phyloP scores from a whole-genome alignment of 768 basidiomycete species.

The Mycena crocata region DNA sequence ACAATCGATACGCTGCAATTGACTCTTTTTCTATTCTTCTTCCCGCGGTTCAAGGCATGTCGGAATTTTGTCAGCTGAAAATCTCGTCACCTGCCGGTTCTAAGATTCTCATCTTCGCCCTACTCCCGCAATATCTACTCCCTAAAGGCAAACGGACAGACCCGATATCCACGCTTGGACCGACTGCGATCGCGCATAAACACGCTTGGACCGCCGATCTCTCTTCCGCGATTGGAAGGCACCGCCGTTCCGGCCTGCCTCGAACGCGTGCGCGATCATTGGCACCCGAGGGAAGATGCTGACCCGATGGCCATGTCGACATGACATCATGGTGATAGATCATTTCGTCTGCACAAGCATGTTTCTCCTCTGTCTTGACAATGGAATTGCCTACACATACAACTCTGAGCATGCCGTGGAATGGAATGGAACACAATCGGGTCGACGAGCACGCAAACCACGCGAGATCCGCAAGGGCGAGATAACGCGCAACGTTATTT shows the following conservation, averaged over 20 bases:
- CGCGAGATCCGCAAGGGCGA: background rate
- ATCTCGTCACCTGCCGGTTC: background rate
- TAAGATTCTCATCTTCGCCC: background rate
- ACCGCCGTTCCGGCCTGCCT: background rate
- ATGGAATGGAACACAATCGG: background rate
- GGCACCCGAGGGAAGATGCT: background rate
- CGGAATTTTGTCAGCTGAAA: background rate
- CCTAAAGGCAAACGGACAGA: background rate
- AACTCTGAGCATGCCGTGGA: background rate
- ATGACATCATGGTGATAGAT: background rate
- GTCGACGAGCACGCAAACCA: too few relatives aligned
- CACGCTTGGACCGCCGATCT: background rate
- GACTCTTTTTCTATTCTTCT: background rate
- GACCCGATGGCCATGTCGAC: background rate
- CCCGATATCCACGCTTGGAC: background rate
- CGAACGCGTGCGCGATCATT: background rate
- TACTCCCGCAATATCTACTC: background rate
- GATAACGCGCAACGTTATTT: background rate
- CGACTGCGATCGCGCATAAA: background rate
- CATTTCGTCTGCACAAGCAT: background rate
- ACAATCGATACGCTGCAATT: background rate
- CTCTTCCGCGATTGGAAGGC: slow-evolving; percentile 1
- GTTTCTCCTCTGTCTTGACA: too few relatives aligned
- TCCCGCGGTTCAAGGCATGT: background rate
- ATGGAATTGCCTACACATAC: background rate